Base-by-base conservation (phyloP, 768 basidiomycete species). In the Strobilomyces echinocephalus region DNA sequence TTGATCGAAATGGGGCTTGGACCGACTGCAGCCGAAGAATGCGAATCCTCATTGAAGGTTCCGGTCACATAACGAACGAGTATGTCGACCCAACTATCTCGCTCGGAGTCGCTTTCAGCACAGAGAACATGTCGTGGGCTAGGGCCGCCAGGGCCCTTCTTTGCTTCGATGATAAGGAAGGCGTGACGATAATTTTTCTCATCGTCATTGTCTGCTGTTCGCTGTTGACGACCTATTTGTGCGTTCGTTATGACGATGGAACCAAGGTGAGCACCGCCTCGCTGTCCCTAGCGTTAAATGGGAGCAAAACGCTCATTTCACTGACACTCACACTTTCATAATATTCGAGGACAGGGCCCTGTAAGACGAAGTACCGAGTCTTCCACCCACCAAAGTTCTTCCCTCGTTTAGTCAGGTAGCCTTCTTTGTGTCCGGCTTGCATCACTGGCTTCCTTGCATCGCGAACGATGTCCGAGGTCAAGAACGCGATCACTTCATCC, bases 381-480 rank as follows among this genome's bases (percentile, higher is more conserved):
- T 95, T 95, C 95, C 92, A 95, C 2, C 95, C 94, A 42, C 97
- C 97, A 72, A 98, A 97, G 64, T 92, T 97, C 75, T 97, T 93
- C 20, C 95, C 95, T 53, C 93, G 80, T 73, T 97, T 97, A 18
- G 95, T 97, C 34, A 97, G 74, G 68, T 95, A 95, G 15, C 95
- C 95, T 69, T 95, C 91, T 71, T 95, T 97, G 73, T 94, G 84
- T 26, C 89, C 89, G 2, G 78, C 78, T 64, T 88, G 87, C 74
- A 82, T 81, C 18, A 88, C 88, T 2, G 89, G 87, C 56, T 84
- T 83, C 67, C 81, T 82, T 42, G 85, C 75, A 58, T 86, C 85
- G 33, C 84, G 84, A 34, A 94, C 81, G 50, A 95, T 79, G 65
- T 95, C 95, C 7, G 90, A 89, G 28, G 88, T 94, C 60, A 98